phyloP scores from a whole-genome alignment of 202 grass and related monocot species.

The Panicum virgatum region DNA sequence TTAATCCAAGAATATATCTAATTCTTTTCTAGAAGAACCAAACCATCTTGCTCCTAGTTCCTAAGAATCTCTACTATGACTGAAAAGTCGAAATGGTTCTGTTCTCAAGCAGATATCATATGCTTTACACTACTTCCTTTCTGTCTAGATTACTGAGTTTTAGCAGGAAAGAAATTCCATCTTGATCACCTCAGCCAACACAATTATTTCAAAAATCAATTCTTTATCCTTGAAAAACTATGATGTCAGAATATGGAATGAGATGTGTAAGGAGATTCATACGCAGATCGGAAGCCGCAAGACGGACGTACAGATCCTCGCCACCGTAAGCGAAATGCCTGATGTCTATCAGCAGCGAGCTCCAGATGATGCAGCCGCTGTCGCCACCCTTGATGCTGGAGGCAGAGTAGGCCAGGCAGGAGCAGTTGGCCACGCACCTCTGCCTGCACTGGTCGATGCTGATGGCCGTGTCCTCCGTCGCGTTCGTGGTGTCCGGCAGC shows the following conservation, averaged over 20 bases:
- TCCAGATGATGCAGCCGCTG: slow-evolving; percentile 72
- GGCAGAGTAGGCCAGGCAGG: slow-evolving; percentile 67
- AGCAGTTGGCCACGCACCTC: slow-evolving; percentile 71
- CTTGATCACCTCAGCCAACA: not conserved
- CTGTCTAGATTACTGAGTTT: not conserved
- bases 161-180: not conserved
- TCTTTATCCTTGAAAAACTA: not conserved
- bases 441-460: slow-evolving; percentile 55
- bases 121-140: not conserved
- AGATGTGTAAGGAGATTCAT: slow-evolving; percentile 28
- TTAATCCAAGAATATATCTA: slow-evolving; percentile 3
- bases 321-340: slow-evolving; percentile 51
- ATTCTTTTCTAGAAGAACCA: slow-evolving; percentile 16
- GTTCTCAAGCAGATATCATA: not conserved
- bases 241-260: not conserved
- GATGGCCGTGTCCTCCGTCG: slow-evolving; percentile 41
- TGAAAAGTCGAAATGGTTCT: not conserved
- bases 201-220: not conserved
- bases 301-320: slow-evolving; percentile 58
- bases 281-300: slow-evolving; percentile 75
- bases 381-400: slow-evolving; percentile 49
- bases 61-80: not conserved
- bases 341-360: slow-evolving; percentile 50
- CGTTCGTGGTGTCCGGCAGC: slow-evolving; percentile 75
- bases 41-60: not conserved